These are phyloP conservation scores for Sphagnum tenellum DNA, from an alignment of 225 moss, liverwort and hornwort species.

Conservation along the genomic window DNA sequence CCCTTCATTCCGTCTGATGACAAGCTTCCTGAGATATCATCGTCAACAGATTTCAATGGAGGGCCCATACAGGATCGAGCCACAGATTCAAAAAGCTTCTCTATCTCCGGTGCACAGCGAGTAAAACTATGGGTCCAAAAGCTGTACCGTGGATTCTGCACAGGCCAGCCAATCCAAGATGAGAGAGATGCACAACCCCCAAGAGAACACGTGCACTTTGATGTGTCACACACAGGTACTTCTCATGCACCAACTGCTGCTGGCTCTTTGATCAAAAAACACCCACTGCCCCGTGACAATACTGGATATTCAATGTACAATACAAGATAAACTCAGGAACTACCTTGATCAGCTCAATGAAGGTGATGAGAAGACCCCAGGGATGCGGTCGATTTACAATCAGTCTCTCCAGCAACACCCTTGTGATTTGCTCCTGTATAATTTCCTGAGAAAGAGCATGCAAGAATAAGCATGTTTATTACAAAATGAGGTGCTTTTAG, in stretches of 20 bases:
- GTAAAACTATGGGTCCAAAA: constrained; percentile 92
- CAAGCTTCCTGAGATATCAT: constrained; percentile 60
- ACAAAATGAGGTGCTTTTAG: too few relatives aligned
- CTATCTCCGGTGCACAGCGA: constrained; percentile 91
- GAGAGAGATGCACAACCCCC: too few relatives aligned
- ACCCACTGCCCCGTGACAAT: too few relatives aligned
- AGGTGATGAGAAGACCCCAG: constrained; percentile 90
- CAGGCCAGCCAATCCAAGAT: too few relatives aligned
- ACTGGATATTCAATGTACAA: too few relatives aligned
- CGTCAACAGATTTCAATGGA: constrained; percentile 64
- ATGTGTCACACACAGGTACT: too few relatives aligned
- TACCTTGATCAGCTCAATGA: constrained; percentile 96
- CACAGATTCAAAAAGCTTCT: constrained; percentile 89
- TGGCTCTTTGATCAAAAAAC: too few relatives aligned
- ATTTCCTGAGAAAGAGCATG: constrained; percentile 65
- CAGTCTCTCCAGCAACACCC: constrained; percentile 78
- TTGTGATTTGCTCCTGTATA: constrained; percentile 93
- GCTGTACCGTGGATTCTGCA: constrained; percentile 89
- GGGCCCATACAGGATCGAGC: constrained; percentile 91
- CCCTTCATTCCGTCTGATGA: constrained; percentile 57
- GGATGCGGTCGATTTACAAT: constrained; percentile 96
- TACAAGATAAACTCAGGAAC: too few relatives aligned
- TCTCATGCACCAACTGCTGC: too few relatives aligned
- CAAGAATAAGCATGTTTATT: too few relatives aligned
- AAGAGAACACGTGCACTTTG: too few relatives aligned